phyloP scores from a whole-genome alignment of 495 filamentous ascomycete species.

The Tuber indicum region DNA sequence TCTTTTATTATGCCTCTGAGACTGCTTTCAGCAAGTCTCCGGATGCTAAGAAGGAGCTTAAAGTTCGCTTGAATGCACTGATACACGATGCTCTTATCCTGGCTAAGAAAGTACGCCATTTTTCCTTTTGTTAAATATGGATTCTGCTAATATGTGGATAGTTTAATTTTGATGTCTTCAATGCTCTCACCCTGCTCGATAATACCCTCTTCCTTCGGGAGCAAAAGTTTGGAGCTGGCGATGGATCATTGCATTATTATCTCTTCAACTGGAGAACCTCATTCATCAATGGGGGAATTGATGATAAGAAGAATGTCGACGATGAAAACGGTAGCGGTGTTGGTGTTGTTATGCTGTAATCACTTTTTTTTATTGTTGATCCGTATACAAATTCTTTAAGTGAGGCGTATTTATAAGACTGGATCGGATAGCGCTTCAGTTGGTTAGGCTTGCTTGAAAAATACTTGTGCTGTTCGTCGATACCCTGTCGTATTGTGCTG shows the following conservation, averaged over 20 bases:
- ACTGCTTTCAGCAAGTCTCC: conserved; percentile 57
- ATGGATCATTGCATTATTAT: conserved; percentile 92
- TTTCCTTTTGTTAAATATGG: background rate
- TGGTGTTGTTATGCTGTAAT: conserved; percentile 75
- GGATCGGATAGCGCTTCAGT: background rate
- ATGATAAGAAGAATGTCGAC: conserved; percentile 67
- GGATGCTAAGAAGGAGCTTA: conserved; percentile 53
- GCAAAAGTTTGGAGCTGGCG: conserved; percentile 87
- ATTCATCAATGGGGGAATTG: conserved; percentile 73
- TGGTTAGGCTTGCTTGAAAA: background rate
- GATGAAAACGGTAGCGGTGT: conserved; percentile 71
- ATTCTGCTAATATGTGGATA: conserved; percentile 35
- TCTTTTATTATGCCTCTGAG: conserved; percentile 94
- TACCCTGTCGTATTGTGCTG: background rate
- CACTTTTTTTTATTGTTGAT: background rate
- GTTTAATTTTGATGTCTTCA: conserved; percentile 90
- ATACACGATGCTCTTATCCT: conserved; percentile 81
- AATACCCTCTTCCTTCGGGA: conserved; percentile 87
- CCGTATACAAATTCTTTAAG: background rate
- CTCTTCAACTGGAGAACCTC: conserved; percentile 90
- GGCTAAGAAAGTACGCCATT: conserved; percentile 60
- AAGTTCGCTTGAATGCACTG: conserved; percentile 64
- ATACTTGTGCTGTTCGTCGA: background rate
- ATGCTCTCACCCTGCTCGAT: conserved; percentile 85
- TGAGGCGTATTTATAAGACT: background rate